Percentiles rank a stretch among this genome's conserved stretches.
phyloP scores from a whole-genome alignment of 2,329 filamentous ascomycete species.

The Podosphaera fusca region DNA sequence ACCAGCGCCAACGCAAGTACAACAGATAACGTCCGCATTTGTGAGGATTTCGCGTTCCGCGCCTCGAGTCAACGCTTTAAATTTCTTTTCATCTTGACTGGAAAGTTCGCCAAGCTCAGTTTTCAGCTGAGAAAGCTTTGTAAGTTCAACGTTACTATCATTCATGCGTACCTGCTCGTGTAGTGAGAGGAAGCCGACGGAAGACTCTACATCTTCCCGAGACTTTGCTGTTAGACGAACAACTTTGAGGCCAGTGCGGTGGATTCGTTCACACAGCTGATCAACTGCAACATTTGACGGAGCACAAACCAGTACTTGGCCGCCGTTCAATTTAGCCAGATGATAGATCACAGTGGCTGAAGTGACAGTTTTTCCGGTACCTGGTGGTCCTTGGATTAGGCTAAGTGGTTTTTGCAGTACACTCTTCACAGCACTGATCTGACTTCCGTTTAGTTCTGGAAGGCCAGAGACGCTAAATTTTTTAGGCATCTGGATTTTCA shows the following conservation, averaged over 20 bases:
- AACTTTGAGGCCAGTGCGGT: slow-evolving; percentile 82
- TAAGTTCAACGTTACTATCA: slow-evolving; percentile 81
- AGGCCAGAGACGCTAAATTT: slow-evolving; percentile 91
- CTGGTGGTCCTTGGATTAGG: slow-evolving; percentile 87
- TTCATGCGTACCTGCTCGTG: slow-evolving; percentile 97
- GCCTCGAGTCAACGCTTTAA: slow-evolving; percentile 80
- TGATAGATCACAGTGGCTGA: slow-evolving; percentile 98
- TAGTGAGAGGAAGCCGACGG: slow-evolving; percentile 80
- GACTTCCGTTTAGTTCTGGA: slow-evolving; percentile 83
- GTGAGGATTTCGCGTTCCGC: slow-evolving; percentile 87
- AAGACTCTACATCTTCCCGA: slow-evolving; percentile 95
- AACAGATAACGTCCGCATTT: slow-evolving; percentile 95
- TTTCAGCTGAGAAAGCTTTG: slow-evolving; percentile 84
- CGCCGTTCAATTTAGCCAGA: slow-evolving; percentile 79
- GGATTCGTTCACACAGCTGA: slow-evolving; percentile 91
- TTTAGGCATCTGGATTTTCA: slow-evolving; percentile 88
- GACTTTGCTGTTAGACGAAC: slow-evolving; percentile 98
- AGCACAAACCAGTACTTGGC: slow-evolving; percentile 86
- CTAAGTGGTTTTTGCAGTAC: slow-evolving; percentile 84
- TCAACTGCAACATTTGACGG: slow-evolving; percentile 97
- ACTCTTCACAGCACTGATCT: slow-evolving; percentile 88
- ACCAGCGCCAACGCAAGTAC: slow-evolving; percentile 90
- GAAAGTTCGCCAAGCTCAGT: slow-evolving; percentile 74
- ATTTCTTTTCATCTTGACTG: slow-evolving; percentile 94
- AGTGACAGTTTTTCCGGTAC: slow-evolving; percentile 95